Base-by-base conservation (phyloP, 2,329 filamentous ascomycete genomes). In the Sporothrix phasma region DNA sequence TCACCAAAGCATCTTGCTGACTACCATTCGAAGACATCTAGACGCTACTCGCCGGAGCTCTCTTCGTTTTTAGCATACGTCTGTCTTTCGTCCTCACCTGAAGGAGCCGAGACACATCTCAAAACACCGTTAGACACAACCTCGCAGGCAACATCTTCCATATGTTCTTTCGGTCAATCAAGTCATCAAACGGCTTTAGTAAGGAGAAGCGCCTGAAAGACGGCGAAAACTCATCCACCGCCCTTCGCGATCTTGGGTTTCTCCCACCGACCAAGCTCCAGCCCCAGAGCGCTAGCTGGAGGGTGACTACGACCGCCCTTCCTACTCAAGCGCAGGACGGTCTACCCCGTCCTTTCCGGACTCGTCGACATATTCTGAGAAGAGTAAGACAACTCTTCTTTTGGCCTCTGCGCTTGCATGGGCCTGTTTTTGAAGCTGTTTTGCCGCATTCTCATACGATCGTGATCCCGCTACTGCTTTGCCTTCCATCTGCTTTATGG, bases 141-240 rank as follows among this genome's bases (percentile, higher is more conserved):
- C 15, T 19, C 22, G 24, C 60, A 49, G 31, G 17, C 46, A 62
- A 13, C n/a, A n/a, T 31, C 62, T 70, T 69, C 72, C 76, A 76
- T 73, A 79, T 79, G 77, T 79, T 79, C 71, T 74, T 74, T 75
- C 75, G 76, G 74, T 78, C 76, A 65, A 72, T 72, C 67, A 77
- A 74, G 70, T 65, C 69, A 66, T 65, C 69, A 66, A 68, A 75
- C 71, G 74, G 73, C 70, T 71, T 72, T 68, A 69, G 71, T 59
- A 76, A 75, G 69, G 75, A 78, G 61, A 73, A 76, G 68, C 72
- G 72, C 65, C 70, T 70, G 65, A 73, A 72, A 67, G 74, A 75
- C 65, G 68, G 71, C 66, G 74, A 75, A 68, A 67, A 74, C 64
- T 73, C 63, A 19, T 17, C 61, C 15, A 24, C 73, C 61, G 70